These are phyloP conservation scores for Discostella stelligeroides DNA, from an alignment of 108 stramenopile species.

Conservation along the genomic window DNA sequence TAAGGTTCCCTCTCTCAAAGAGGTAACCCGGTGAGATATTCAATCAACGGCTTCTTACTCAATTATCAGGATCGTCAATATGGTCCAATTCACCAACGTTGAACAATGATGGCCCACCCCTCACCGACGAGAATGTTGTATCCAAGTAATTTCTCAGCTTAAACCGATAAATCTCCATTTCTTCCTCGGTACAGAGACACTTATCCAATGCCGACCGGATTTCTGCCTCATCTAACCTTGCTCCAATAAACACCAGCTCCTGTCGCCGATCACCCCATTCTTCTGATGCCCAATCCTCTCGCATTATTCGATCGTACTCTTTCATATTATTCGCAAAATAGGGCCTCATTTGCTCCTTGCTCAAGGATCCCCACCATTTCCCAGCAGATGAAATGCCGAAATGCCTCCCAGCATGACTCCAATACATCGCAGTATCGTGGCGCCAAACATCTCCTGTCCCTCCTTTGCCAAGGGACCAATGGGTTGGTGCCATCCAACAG, in stretches of 20 bases:
- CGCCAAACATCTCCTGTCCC: constrained; percentile 56
- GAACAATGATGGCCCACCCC: no score
- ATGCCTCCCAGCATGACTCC: constrained; percentile 93
- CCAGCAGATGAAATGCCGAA: constrained; percentile 88
- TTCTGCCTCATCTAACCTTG: constrained; percentile 57
- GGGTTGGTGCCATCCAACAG: constrained; percentile 92
- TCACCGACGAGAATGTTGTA: no score
- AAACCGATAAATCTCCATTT: constrained; percentile 69
- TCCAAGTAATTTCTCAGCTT: constrained; percentile 56
- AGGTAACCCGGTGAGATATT: no score
- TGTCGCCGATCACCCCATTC: constrained; percentile 93
- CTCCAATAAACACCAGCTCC: constrained; percentile 93
- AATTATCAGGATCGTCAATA: no score
- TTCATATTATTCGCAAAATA: constrained; percentile 61
- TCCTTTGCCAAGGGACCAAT: constrained; percentile 62
- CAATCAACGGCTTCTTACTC: no score
- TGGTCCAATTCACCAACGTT: no score
- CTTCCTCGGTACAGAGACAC: constrained; percentile 70
- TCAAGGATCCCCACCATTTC: constrained; percentile 92
- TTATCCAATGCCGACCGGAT: constrained; percentile 73
- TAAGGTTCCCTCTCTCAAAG: no score
- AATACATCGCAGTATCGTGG: constrained; percentile 95
- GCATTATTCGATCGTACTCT: constrained; percentile 79
- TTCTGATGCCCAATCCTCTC: constrained; percentile 84
- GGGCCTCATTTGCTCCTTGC: constrained; percentile 67